Conservation (phyloP, 805 yeast genomes). For the Diddensiella caesifluorescens region DNA sequence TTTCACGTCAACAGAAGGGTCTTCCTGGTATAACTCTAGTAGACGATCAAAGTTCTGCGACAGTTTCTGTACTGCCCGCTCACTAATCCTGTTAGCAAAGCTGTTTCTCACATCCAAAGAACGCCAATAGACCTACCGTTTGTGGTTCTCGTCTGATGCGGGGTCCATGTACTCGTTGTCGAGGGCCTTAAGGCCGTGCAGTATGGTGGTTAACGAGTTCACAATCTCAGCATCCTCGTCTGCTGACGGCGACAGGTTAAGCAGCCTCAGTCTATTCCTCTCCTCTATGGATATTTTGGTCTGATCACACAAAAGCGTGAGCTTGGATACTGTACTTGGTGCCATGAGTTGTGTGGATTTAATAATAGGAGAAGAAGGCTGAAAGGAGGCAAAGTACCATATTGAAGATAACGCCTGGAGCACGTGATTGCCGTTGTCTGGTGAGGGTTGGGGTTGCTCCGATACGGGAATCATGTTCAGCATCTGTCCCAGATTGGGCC, state of each 20-base stretch:
- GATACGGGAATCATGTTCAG: too few relatives aligned
- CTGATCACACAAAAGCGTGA: slow-evolving; percentile 28
- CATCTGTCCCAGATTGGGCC: too few relatives aligned
- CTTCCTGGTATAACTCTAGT: slow-evolving; percentile 1
- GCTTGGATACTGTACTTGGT: slow-evolving; percentile 13
- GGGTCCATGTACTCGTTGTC: slow-evolving; percentile 17
- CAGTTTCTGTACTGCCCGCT: not conserved
- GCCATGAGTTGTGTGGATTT: not conserved
- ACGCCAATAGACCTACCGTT: not conserved
- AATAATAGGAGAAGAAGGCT: not conserved
- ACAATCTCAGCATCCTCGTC: slow-evolving; percentile 29
- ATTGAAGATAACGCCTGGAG: not conserved
- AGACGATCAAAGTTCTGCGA: not conserved
- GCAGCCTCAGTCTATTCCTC: slow-evolving; percentile 25
- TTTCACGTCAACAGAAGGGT: not conserved
- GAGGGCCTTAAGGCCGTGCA: slow-evolving; percentile 24
- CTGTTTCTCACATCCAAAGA: not conserved
- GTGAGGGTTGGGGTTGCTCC: not conserved
- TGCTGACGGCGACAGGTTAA: slow-evolving; percentile 26
- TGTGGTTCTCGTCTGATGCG: not conserved
- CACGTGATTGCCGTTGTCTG: slow-evolving; percentile 2
- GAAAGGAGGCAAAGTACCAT: not conserved
- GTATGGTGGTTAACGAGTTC: slow-evolving; percentile 21
- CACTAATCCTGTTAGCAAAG: not conserved
- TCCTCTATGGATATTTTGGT: slow-evolving; percentile 30